Conservation (phyloP, 257 asterid species). For the Penstemon barbatus region DNA sequence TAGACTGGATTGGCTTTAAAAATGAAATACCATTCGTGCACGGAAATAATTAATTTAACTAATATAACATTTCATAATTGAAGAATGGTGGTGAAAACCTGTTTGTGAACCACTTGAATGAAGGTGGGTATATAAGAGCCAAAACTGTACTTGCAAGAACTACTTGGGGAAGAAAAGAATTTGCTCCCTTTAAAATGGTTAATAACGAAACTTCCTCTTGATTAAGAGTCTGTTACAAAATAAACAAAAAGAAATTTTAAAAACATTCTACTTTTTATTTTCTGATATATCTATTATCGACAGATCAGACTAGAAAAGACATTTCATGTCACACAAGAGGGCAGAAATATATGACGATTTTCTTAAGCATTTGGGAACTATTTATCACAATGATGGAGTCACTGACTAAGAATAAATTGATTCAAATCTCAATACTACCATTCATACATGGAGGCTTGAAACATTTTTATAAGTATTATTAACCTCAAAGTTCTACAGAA, state of each 20-base stretch:
- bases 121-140: slow-evolving; percentile 94
- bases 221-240: slow-evolving; percentile 34
- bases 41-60: background rate
- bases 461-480: too few species aligned
- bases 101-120: slow-evolving; percentile 93
- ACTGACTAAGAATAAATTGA: too few species aligned
- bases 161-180: slow-evolving; percentile 84
- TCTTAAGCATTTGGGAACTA: too few species aligned
- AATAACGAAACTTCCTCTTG: slow-evolving; percentile 37
- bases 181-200: slow-evolving; percentile 69
- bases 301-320: background rate
- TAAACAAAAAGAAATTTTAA: slow-evolving; percentile 17
- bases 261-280: background rate
- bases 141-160: slow-evolving; percentile 83
- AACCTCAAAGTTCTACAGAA: too few species aligned
- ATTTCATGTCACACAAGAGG: background rate
- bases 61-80: background rate
- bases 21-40: background rate
- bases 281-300: background rate
- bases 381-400: too few species aligned
- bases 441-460: too few species aligned
- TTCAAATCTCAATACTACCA: too few species aligned
- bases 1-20: background rate
- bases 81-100: slow-evolving; percentile 52
- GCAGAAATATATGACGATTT: background rate